Evolutionary conservation across 306 rosid species (phyloP), one percentile per base, ranked within the genome.

Genomic region (Ormosia semicastrata): DNA sequence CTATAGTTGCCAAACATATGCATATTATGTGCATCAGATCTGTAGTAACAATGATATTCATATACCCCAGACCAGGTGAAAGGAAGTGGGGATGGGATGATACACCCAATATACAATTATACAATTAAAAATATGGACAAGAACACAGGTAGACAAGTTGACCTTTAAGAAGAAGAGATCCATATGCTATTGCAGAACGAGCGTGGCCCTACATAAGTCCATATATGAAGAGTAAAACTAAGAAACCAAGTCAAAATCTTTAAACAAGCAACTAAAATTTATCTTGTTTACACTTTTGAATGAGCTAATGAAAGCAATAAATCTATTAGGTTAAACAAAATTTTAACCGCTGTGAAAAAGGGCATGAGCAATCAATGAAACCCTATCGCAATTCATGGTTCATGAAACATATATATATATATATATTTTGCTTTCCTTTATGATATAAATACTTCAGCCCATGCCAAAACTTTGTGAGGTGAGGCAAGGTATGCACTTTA

Each of bases 121-220:
- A 49, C 29, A 57, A 33, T 69, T 41, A 49, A 9, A 65, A 76
- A 24, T 24, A 24, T 54, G 44, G 43, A 24, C 24, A 24, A 44
- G 58, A 75, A 68, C 40, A 40, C 52, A 62, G n/a, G 66, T 65
- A 59, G 30, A 66, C 37, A 66, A 74, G 71, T 89, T 78, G 71
- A 90, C 98, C 99, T 90, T 85, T 90, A 70, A 93, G 97, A 83
- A 95, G 93, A 87, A 93, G 99, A 84, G 98, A 93, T 57, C 99
- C 99, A 82, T 79, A 93, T 30, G 98, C 98, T 82, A 95, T 84
- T 79, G 98, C 96, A 32, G 98, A 97, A 81, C 96, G 98, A 41
- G 97, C 86, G 85, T 95, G 98, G 33, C 98, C 98, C 98, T 95
- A 81, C 77, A 78, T 24, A 56, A 67, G 24, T 24, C 0, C 24